A percentile compares a stretch with the other conserved stretches of the same genome.
phyloP scores from a whole-genome alignment of 257 asterid genomes.

The Ajuga chamaepitys region DNA sequence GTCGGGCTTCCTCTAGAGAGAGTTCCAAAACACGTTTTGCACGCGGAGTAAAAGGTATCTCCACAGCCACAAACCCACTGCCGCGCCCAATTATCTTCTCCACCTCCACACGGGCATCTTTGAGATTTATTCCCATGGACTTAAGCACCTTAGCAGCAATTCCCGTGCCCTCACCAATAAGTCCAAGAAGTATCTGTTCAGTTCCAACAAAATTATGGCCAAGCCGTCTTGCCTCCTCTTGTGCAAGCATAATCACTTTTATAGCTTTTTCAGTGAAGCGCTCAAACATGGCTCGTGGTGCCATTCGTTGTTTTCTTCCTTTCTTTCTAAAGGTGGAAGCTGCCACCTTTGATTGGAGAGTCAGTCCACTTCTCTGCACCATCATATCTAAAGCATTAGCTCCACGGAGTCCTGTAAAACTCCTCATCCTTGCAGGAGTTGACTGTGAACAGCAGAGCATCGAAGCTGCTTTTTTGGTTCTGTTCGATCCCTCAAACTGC shows the following conservation, averaged over 20 bases:
- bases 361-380: conserved; percentile 31
- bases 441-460: conserved; percentile 48
- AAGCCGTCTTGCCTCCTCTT: conserved; percentile 96
- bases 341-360: conserved; percentile 68
- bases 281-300: conserved; percentile 90
- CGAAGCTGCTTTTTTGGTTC: conserved; percentile 29
- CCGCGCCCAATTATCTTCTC: conserved; percentile 98
- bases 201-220: conserved; percentile 98
- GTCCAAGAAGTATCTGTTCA: conserved; percentile 91
- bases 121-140: conserved; percentile 94
- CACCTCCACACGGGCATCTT: conserved; percentile 98
- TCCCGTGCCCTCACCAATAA: conserved; percentile 98
- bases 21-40: conserved; percentile 96
- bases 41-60: conserved; percentile 98
- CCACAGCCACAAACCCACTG: conserved; percentile 96
- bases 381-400: conserved; percentile 60
- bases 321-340: conserved; percentile 35
- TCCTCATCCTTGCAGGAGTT: conserved; percentile 34
- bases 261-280: conserved; percentile 97
- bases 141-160: conserved; percentile 98
- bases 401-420: conserved; percentile 67
- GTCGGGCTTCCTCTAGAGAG: conserved; percentile 97
- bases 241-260: conserved; percentile 97
- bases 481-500: conserved; percentile 45
- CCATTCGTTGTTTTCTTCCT: conserved; percentile 39